Evolutionary conservation across 1,284 basidiomycete genomes (phyloP), one percentile per base, ranked within the genome.

Genomic region (Ustilago esculenta): DNA sequence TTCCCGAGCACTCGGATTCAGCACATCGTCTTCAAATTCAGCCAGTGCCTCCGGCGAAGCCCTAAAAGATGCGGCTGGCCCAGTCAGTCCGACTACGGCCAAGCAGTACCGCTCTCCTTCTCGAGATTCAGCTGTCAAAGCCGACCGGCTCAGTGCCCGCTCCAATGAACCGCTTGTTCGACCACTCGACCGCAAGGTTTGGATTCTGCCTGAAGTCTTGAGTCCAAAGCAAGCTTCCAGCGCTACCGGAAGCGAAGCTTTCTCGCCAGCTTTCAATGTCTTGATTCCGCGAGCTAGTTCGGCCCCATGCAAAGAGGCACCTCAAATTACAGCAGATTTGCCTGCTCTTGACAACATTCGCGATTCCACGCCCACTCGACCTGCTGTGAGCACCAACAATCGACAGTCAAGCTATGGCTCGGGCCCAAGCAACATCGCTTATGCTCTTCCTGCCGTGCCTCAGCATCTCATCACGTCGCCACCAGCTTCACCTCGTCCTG

Each of bases 381-480:
- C 63, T 12, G 17, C 57, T 11, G 35, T 44, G 7, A 40, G 42
- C 20, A 15, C 33, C 5, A 46, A 44, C 50, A 39, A 47, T 12
- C 47, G 61, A 4, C 49, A 34, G n/a, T 51, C 61, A 2, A 65
- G 53, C 47, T 60, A 65, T 25, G 50, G 37, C 33, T 45, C 61
- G 9, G 29, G 25, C 15, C 12, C 46, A 1, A 37, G 29, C 44
- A 35, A n/a, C 52, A 52, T 63, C 20, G 30, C 64, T 3, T 67
- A 59, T 25, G 46, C 58, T 2, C 35, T 72, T 2, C 69, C 69
- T 1, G 43, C 69, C 15, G 64, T 73, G 15, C 69, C 68, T 29
- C 52, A 65, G 33, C 66, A 75, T 37, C 61, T 73, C 43, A 47
- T 73, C 49, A 46, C 59, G 8, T 54, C 72, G 10, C 63, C 72